Evolutionary conservation across 352 stramenopile genomes (phyloP), one percentile per base, ranked within the genome.

Genomic region (Ophiocytium majus): DNA sequence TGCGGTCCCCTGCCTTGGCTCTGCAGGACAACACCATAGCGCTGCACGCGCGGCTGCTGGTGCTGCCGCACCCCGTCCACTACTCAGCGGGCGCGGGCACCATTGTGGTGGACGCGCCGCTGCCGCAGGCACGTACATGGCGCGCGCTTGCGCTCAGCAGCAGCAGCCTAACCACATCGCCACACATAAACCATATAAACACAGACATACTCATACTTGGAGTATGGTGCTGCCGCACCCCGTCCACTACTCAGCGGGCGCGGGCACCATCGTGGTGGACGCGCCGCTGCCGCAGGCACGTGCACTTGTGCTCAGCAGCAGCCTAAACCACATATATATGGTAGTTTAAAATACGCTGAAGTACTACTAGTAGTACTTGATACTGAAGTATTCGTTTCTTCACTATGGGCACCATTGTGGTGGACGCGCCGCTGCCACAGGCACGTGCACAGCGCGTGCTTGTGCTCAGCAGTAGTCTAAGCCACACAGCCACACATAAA

Each of bases 11-110:
- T n/a, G 43, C 43, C 5, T 57, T 57, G 5, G 43, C 78, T 50
- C 83, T 86, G n/a, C 32, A 63, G 71, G 81, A 88, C 63, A 31
- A 75, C n/a, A 88, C 71, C 66, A 88, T 88, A 66, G 34, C 82
- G 81, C 64, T 88, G 81, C 85, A 88, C 43, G 81, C 85, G 36
- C 82, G 85, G 49, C 50, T 75, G 76, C 76, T 88, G 31, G 37
- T 63, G 10, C n/a, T 88, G 23, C 85, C 85, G 28, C 85, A 88
- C 81, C 85, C 85, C 31, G 75, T 81, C 19, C 19, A 81, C 75
- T 31, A 31, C 36, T 17, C 1, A 10, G 75, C 75, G 1, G 36
- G 1, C 37, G 31, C 75, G 28, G 50, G 75, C 5, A 81, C 75
- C 31, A 50, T 81, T 17, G 50, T 33, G 49, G 5, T 28, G 34